These are phyloP conservation scores for Exophiala viscosa DNA, from an alignment of 2,329 filamentous ascomycete genomes.

Conservation along the genomic window DNA sequence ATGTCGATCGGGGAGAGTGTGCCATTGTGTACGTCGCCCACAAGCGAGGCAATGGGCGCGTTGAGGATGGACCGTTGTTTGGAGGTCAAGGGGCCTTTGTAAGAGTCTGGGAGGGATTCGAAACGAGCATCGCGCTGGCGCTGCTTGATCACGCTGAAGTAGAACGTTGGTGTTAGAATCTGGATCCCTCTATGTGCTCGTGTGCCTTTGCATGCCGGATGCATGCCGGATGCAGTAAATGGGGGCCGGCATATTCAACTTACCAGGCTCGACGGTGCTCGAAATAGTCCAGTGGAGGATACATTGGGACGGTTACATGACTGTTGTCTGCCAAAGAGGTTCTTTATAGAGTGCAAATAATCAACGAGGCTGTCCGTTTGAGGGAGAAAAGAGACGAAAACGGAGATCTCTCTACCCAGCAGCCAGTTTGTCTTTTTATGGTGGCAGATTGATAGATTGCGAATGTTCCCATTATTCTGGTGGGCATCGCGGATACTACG, in stretches of 20 bases:
- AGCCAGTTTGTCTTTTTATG: not conserved
- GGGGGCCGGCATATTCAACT: conserved; percentile 29
- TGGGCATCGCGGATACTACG: not conserved
- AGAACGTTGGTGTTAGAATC: too few species aligned
- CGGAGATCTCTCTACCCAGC: not conserved
- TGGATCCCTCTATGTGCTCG: not conserved
- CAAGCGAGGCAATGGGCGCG: conserved; percentile 72
- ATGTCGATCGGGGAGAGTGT: conserved; percentile 65
- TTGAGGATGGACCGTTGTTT: conserved; percentile 65
- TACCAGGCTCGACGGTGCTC: conserved; percentile 70
- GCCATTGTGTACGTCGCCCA: conserved; percentile 71
- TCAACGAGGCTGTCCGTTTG: not conserved
- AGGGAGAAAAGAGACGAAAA: not conserved
- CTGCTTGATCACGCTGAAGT: conserved; percentile 70
- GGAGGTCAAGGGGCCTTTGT: conserved; percentile 62
- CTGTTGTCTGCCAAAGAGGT: not conserved
- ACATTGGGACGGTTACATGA: conserved; percentile 33
- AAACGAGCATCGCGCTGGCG: conserved; percentile 69
- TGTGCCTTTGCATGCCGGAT: too few species aligned
- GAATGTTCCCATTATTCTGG: too few species aligned
- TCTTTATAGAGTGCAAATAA: not conserved
- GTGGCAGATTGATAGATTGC: too few species aligned
- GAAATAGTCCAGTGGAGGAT: conserved; percentile 62
- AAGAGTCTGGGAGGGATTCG: conserved; percentile 59
- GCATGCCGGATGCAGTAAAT: not conserved